Base-by-base conservation (phyloP, 495 filamentous ascomycete genomes). In the Aspergillus saccharolyticus region DNA sequence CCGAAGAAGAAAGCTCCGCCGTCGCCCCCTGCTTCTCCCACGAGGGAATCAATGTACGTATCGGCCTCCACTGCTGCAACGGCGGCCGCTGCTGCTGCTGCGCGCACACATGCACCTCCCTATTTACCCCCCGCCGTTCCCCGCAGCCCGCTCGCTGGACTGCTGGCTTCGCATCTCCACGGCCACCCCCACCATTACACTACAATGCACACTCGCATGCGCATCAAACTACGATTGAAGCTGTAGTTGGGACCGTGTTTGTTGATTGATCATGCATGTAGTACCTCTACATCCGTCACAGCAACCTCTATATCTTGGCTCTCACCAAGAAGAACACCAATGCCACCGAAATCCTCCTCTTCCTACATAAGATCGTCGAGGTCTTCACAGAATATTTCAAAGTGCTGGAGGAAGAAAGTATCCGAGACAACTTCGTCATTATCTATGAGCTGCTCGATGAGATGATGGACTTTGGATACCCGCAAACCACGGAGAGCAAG, bases 401-500 rank as follows among this genome's bases (percentile, higher is more conserved):
- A 71, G 93, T 96, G 65, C 83, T 99, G 53, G 95, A 99, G 72
- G 95, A 99, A 73, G 95, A 99, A 74, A 96, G 90, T 71, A 99
- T 99, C 69, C 88, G 95, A 55, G 95, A 99, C 76, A 99, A 99
- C 78, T 99, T 97, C 64, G 95, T 99, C 72, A 83, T 99, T 66
- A 99, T 99, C 66, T 99, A 99, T 79, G 95, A 99, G 75, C 75
- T 99, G 53, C 83, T 99, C 61, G 95, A 99, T 70, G 95, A 99
- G 77, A 99, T 99, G 95, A 99, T 99, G 95, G 95, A 99, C 72
- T 99, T 97, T 77, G 95, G 95, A 50, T 96, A 99, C 72, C 95
- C 95, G 17, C 95, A 99, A 74, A 99, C 95, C 19, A 99, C 95
- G 53, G 95, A 99, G 74, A 91, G 83, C 75, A 99, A 99, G 82